Evolutionary conservation across 2,329 filamentous ascomycete species (phyloP).

Genomic region (Zasmidium angulare): DNA sequence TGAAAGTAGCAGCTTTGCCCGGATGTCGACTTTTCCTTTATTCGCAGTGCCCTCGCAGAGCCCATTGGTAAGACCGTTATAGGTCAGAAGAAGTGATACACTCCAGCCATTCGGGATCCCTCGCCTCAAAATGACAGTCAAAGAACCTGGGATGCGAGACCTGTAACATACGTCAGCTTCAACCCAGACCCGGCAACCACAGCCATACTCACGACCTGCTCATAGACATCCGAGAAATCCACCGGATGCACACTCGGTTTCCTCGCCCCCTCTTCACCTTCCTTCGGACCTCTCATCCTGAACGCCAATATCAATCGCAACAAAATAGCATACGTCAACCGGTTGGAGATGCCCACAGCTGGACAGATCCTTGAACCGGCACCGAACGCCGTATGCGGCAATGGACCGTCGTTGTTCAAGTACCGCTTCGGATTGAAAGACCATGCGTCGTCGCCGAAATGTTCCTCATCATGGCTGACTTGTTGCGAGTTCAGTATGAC

Average conservation of each 20-base stretch:
- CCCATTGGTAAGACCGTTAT: too few relatives aligned
- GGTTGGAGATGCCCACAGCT: slow-evolving; percentile 7
- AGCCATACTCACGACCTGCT: slow-evolving; percentile 3
- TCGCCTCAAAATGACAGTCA: slow-evolving; percentile 8
- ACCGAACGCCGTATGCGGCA: slow-evolving; percentile 6
- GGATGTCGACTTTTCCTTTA: too few relatives aligned
- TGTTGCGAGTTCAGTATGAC: slow-evolving; percentile 9
- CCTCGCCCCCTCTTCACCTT: neutral
- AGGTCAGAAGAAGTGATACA: neutral
- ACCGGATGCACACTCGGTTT: slow-evolving; percentile 6
- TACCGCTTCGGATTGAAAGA: slow-evolving; percentile 3
- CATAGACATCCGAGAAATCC: slow-evolving; percentile 6
- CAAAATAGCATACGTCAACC: slow-evolving; percentile 8
- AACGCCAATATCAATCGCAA: slow-evolving; percentile 8
- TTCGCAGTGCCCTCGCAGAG: too few relatives aligned
- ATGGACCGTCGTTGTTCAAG: slow-evolving; percentile 1
- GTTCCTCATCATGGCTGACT: slow-evolving; percentile 4
- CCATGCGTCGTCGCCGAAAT: slow-evolving; percentile 9
- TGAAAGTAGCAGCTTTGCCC: too few relatives aligned
- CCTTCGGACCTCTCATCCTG: neutral
- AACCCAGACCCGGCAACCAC: too few relatives aligned
- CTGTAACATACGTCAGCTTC: slow-evolving; percentile 1
- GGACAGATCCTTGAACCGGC: slow-evolving; percentile 8
- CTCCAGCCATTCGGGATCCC: slow-evolving; percentile 5
- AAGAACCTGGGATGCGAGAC: slow-evolving; percentile 7